phyloP scores from a whole-genome alignment of 805 yeast genomes.

The Candida odintsovae region DNA sequence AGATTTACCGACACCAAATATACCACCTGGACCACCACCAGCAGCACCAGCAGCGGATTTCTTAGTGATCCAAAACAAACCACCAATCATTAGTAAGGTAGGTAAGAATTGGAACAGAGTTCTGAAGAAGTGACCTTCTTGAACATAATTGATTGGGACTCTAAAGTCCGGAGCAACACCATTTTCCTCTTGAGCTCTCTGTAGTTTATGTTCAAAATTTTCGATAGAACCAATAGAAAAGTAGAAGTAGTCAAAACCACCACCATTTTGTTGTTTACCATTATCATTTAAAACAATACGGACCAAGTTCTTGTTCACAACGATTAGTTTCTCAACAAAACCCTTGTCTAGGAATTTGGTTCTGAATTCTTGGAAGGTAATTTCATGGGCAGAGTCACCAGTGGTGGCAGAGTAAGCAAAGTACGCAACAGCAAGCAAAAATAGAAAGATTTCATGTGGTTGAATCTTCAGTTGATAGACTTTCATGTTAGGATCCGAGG shows the following conservation, averaged over 20 bases:
- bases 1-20: constrained; percentile 73
- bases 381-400: constrained; percentile 39
- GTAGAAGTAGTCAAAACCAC: constrained; percentile 40
- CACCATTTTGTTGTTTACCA: constrained; percentile 44
- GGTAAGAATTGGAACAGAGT: constrained; percentile 72
- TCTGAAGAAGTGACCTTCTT: constrained; percentile 58
- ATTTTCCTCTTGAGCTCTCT: constrained; percentile 61
- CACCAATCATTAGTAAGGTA: constrained; percentile 74
- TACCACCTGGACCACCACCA: constrained; percentile 56
- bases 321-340: constrained; percentile 64
- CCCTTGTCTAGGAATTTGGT: constrained; percentile 70
- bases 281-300: constrained; percentile 60
- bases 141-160: constrained; percentile 71
- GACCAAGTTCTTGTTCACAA: constrained; percentile 73
- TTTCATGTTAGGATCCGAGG: constrained; percentile 26
- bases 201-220: constrained; percentile 78
- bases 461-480: constrained; percentile 28
- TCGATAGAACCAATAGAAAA: constrained; percentile 90
- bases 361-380: constrained; percentile 91
- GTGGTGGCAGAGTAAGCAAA: constrained; percentile 25
- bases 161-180: constrained; percentile 64
- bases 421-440: constrained; percentile 27
- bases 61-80: constrained; percentile 41
- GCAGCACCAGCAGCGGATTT: constrained; percentile 41
- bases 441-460: constrained; percentile 29